These are phyloP conservation scores for Penicillium macrosclerotiorum DNA, from an alignment of 495 filamentous ascomycete genomes.

Conservation along the genomic window DNA sequence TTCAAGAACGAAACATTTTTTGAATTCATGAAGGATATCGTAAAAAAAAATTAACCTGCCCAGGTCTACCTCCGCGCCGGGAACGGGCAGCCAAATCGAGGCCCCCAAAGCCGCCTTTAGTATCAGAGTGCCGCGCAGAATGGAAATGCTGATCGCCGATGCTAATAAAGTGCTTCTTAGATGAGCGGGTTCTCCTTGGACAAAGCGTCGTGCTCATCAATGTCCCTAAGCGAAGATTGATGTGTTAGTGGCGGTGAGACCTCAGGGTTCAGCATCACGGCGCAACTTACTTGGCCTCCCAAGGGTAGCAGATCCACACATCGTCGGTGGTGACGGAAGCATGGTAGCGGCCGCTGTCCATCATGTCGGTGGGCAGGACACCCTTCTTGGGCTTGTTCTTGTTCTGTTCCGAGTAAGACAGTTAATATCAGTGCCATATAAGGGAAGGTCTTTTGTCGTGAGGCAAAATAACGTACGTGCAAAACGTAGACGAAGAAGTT, in stretches of 20 bases:
- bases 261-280: too few relatives aligned
- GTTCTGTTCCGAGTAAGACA: conserved; percentile 59
- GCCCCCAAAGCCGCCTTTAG: conserved; percentile 11
- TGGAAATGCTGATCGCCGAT: conserved; percentile 20
- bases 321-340: conserved; percentile 86
- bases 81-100: conserved; percentile 13
- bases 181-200: conserved; percentile 53
- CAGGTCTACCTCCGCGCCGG: conserved; percentile 10
- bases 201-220: conserved; percentile 84
- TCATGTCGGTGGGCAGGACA: conserved; percentile 74
- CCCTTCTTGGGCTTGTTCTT: conserved; percentile 97
- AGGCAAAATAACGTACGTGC: conserved; percentile 83
- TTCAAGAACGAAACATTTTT: conserved; percentile 20
- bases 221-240: conserved; percentile 56
- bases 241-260: too few relatives aligned
- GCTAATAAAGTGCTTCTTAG: conserved; percentile 20
- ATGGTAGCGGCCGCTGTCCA: conserved; percentile 70
- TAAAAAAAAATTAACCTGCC: conserved; percentile 22
- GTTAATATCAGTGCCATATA: too few relatives aligned
- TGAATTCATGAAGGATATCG: conserved; percentile 34
- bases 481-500: conserved; percentile 92
- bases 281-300: conserved; percentile 79
- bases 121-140: conserved; percentile 23
- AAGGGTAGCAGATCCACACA: conserved; percentile 99
- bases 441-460: too few relatives aligned